Evolutionary conservation across 169 alveolate genomes (phyloP), one percentile per base, ranked within the genome.

Genomic region (Cryptosporidium felis): DNA sequence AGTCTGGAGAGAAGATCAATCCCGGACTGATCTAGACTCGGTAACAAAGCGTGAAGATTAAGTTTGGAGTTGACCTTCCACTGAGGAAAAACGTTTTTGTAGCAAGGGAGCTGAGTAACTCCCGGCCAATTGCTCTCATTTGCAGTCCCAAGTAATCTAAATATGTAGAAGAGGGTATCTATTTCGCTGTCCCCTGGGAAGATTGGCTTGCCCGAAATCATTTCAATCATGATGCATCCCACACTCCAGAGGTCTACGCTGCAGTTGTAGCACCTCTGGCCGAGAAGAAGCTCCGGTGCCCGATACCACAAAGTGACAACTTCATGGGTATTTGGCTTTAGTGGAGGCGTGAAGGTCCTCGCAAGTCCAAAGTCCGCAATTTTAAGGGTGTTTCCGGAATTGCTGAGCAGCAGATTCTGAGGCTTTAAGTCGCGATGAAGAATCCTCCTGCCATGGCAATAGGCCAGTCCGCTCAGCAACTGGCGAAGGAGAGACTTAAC

Each of bases 391-490:
- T 80, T 74, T 6, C 85, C 85, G 5, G 85, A 74, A 26, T 74
- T 67, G 65, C 94, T 95, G 30, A 95, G 89, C 1, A 95, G 80
- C 23, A 95, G 67, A 80, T 95, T 95, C 66, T 93, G 92, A 21
- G 98, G 98, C 60, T 95, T 95, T 61, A 95, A 89, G 65, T 95
- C 98, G 49, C 98, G 67, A 53, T 95, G 98, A n/a, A 96, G 81
- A 9, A 96, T 94, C 62, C 97, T 82, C 58, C 94, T 90, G 16
- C 92, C 81, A 74, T 96, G 98, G 65, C 97, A 94, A 82, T 90
- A 94, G 32, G 90, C 90, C 26, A 94, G 61, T 0, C 96, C 97
- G 23, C 89, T 80, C 21, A 93, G 89, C 8, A 94, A 89, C 85
- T 96, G 95, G 60, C 92, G 89, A 41, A 90, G 53, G 53, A 91